A percentile compares a stretch with the other conserved stretches of the same genome.
Conservation (phyloP, 2,329 filamentous ascomycete genomes). For the Microascus cirrosus region DNA sequence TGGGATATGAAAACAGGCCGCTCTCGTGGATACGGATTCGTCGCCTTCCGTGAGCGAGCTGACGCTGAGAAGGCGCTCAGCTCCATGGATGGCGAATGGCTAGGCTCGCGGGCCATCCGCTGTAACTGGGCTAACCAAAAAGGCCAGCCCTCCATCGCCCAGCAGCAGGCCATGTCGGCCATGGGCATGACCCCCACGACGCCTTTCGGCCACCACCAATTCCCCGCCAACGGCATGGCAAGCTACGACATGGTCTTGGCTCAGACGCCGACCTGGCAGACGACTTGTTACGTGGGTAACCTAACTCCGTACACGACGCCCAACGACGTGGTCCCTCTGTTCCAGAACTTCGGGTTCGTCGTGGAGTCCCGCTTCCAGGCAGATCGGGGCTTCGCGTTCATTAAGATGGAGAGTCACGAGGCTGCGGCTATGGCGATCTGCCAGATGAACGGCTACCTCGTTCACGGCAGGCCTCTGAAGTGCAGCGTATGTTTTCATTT, state of each 20-base stretch:
- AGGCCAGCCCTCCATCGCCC: conserved; percentile 96
- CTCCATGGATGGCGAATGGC: conserved; percentile 98
- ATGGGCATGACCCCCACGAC: conserved; percentile 98
- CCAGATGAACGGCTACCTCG: conserved; percentile 94
- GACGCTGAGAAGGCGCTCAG: conserved; percentile 94
- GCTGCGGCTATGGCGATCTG: conserved; percentile 98
- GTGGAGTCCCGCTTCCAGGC: conserved; percentile 97
- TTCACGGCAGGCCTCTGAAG: conserved; percentile 92
- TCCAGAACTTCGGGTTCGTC: conserved; percentile 97
- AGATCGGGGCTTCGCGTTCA: conserved; percentile 93
- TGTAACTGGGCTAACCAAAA: conserved; percentile 99
- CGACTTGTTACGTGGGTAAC: conserved; percentile 95
- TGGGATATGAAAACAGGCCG: conserved; percentile 99
- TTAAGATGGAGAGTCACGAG: conserved; percentile 98
- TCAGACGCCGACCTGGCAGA: conserved; percentile 96
- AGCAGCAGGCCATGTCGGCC: conserved; percentile 91
- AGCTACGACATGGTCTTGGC: conserved; percentile 95
- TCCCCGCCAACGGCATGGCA: conserved; percentile 90
- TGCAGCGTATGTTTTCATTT: conserved; percentile 71
- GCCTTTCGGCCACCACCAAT: conserved; percentile 93
- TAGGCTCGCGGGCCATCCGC: conserved; percentile 92
- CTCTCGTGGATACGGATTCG: conserved; percentile 94
- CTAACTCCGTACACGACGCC: conserved; percentile 95
- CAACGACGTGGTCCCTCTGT: conserved; percentile 91
- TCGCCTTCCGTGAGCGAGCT: conserved; percentile 85